A percentile compares a stretch with the other conserved stretches of the same genome.
Conservation (phyloP, 139 green algal species). For the Zygnema cylindricum region DNA sequence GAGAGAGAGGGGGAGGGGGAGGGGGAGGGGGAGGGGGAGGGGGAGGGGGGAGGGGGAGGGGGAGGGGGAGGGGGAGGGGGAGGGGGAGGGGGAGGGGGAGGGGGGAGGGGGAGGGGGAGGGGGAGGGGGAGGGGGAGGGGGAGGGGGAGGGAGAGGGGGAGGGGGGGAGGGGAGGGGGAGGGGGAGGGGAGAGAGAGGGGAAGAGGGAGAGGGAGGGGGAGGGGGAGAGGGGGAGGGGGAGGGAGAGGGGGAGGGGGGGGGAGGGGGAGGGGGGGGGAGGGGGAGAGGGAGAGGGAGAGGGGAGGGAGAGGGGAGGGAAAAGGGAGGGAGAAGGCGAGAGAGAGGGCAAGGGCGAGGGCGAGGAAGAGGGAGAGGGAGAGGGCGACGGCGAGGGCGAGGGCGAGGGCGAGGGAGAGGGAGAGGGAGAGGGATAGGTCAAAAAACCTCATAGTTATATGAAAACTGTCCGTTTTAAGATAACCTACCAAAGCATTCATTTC, state of each 20-base stretch:
- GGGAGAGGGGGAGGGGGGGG: neutral
- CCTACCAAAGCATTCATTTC: too few species aligned
- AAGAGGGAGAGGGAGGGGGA: neutral
- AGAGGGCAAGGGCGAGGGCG: too few species aligned
- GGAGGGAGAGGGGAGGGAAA: neutral
- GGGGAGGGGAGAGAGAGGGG: neutral
- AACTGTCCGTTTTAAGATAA: too few species aligned
- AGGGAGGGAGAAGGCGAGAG: neutral
- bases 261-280: neutral
- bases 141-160: slow-evolving; percentile 8
- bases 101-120: neutral
- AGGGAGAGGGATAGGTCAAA: too few species aligned
- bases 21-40: neutral
- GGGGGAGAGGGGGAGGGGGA: neutral
- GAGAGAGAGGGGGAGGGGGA: too few species aligned
- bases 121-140: slow-evolving; percentile 8
- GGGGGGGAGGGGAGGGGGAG: neutral
- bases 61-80: neutral
- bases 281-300: neutral
- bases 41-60: neutral
- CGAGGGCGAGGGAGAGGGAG: too few species aligned
- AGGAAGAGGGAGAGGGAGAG: too few species aligned
- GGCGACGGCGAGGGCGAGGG: too few species aligned
- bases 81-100: neutral
- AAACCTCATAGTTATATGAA: too few species aligned